Evolutionary conservation across 2,329 filamentous ascomycete genomes (phyloP), one percentile per base, ranked within the genome.

Genomic region (Aspergillus sp.): DNA sequence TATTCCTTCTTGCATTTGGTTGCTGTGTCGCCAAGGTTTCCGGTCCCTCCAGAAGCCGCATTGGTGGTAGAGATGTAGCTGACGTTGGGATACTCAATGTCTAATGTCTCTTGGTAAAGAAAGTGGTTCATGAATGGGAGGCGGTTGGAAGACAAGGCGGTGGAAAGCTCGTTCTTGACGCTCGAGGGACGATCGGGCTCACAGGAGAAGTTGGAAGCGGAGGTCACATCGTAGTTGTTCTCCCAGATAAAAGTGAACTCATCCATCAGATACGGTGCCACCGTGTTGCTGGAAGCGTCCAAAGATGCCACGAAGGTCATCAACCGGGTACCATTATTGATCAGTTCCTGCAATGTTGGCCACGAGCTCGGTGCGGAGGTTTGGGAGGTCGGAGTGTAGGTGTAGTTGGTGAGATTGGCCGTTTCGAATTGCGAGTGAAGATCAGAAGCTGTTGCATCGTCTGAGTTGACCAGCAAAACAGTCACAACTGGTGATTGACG

Each of bases 121-220:
- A 95, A 94, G 78, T 95, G 91, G 80, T 95, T 95, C 79, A 91
- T 83, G 9, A 95, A 80, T 25, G 90, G 86, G 73, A 95, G 82
- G 67, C 86, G 83, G 66, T 85, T 84, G 1, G 81, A 80, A 0
- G 79, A 70, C 25, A 90, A 70, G 1, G 89, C 90, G 1, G 72
- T 63, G 4, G 72, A 62, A 1, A 80, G 69, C 15, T 82, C 69
- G 52, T 82, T 82, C 21, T 76, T 73, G 36, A 87, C 77, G 5
- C 75, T 74, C 0, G 82, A 75, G 0, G 91, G 91, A 0, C 91
- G 86, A 70, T 89, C 81, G 4, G 91, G 82, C 0, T 81, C 84
- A 80, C 91, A 95, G 74, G 87, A 88, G 81, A 92, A 95, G 72
- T 86, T 86, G 1, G 80, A 76, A 0, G 87, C 77, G 8, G 80